Percentiles rank a stretch among this genome's conserved stretches.
Conservation (phyloP, 1,284 basidiomycete species). For the Trichosporon inkin region DNA sequence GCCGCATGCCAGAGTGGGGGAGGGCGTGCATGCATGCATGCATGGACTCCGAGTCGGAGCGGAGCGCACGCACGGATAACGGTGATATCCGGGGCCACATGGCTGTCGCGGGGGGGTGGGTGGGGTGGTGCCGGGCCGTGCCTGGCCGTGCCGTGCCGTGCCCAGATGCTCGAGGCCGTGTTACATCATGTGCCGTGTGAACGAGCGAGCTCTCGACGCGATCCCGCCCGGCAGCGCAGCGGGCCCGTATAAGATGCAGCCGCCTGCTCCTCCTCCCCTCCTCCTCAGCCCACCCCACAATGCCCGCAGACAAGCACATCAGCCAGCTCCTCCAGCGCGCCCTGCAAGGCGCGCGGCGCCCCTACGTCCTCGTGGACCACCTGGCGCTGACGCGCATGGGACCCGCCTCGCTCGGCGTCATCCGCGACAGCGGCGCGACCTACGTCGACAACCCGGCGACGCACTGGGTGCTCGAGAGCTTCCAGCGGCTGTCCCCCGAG, state of each 20-base stretch:
- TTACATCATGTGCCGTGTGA: background rate
- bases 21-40: too few relatives aligned
- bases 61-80: background rate
- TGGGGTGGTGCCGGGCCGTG: background rate
- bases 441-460: slow-evolving; percentile 21
- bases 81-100: slow-evolving; percentile 5
- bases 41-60: too few relatives aligned
- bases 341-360: background rate
- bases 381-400: slow-evolving; percentile 16
- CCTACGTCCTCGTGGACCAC: slow-evolving; percentile 18
- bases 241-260: background rate
- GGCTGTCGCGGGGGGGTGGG: background rate
- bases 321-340: slow-evolving; percentile 11
- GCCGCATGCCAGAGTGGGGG: too few relatives aligned
- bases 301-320: slow-evolving; percentile 15
- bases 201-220: background rate
- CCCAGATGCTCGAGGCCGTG: background rate
- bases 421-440: slow-evolving; percentile 9
- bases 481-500: background rate
- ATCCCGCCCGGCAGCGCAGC: background rate
- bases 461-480: slow-evolving; percentile 19
- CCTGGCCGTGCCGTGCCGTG: too few relatives aligned
- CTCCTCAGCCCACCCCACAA: background rate
- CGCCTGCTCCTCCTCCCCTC: background rate
- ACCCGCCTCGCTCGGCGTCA: slow-evolving; percentile 2